Evolutionary conservation across 805 yeast species (phyloP).

Genomic region (Metschnikowia henanensis): DNA sequence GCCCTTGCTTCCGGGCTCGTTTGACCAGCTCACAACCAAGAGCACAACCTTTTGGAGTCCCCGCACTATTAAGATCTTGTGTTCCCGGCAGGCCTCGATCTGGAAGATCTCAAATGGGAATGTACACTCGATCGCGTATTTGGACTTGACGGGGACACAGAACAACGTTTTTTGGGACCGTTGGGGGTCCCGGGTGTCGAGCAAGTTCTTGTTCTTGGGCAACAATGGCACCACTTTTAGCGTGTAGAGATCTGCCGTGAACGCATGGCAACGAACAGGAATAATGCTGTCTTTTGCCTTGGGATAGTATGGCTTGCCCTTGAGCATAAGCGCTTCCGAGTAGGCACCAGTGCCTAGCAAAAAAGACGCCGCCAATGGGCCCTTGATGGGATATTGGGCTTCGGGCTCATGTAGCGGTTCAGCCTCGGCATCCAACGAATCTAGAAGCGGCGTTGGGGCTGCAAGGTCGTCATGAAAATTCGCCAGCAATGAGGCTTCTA

Average conservation of each 20-base stretch:
- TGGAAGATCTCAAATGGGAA: constrained; percentile 14
- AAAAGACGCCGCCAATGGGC: constrained; percentile 10
- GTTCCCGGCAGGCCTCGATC: constrained; percentile 5
- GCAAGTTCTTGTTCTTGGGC: constrained; percentile 12
- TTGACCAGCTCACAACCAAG: constrained; percentile 12
- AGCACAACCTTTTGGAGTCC: constrained; percentile 9
- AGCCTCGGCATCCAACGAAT: constrained; percentile 13
- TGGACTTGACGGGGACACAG: constrained; percentile 2
- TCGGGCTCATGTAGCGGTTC: constrained; percentile 8
- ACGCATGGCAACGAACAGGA: constrained; percentile 13
- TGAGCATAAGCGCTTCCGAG: constrained; percentile 7
- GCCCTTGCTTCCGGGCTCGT: constrained; percentile 10
- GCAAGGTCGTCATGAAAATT: constrained; percentile 4
- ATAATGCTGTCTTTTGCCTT: constrained; percentile 5
- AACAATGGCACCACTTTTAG: constrained; percentile 14
- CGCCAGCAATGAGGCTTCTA: not conserved
- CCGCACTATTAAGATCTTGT: constrained; percentile 13
- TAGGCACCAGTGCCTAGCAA: constrained; percentile 16
- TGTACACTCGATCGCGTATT: constrained; percentile 2
- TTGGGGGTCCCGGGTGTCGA: constrained; percentile 1
- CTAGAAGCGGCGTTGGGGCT: constrained; percentile 1
- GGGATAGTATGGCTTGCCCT: constrained; percentile 6
- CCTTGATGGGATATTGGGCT: constrained; percentile 14
- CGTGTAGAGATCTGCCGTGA: constrained; percentile 4
- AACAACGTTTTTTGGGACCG: constrained; percentile 9